These are phyloP conservation scores for Arachnopeziza araneosa DNA, from an alignment of 2,329 filamentous ascomycete genomes.

Conservation along the genomic window DNA sequence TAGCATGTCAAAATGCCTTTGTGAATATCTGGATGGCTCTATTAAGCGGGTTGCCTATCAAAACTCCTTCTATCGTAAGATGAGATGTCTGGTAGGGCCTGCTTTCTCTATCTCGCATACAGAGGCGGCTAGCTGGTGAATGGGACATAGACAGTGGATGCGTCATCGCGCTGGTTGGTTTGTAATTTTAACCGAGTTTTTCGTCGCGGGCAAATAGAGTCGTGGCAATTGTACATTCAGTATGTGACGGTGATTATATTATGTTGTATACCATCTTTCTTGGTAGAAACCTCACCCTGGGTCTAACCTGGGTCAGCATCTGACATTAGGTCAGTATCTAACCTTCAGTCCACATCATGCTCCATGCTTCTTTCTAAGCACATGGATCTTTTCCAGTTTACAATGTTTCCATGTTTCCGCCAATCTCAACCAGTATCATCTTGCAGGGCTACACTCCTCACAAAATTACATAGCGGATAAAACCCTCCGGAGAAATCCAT, in stretches of 20 bases:
- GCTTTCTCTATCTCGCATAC: slow-evolving; percentile 6
- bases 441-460: slow-evolving; percentile 16
- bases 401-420: neutral
- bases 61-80: slow-evolving; percentile 17
- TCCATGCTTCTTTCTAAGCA: no score
- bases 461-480: slow-evolving; percentile 43
- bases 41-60: slow-evolving; percentile 11
- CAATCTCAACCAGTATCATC: neutral
- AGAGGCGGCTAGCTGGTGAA: slow-evolving; percentile 6
- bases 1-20: neutral
- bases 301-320: no score
- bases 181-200: slow-evolving; percentile 21
- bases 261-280: neutral
- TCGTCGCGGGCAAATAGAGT: slow-evolving; percentile 12
- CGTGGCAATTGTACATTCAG: neutral
- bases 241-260: neutral
- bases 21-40: neutral
- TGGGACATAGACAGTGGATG: slow-evolving; percentile 15
- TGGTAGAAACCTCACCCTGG: neutral
- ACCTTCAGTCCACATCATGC: no score
- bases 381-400: no score
- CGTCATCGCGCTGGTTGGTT: slow-evolving; percentile 7
- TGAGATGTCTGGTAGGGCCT: slow-evolving; percentile 7
- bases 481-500: slow-evolving; percentile 69
- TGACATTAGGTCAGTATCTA: no score